phyloP scores from a whole-genome alignment of 495 filamentous ascomycete genomes.

The Clohesyomyces aquaticus region DNA sequence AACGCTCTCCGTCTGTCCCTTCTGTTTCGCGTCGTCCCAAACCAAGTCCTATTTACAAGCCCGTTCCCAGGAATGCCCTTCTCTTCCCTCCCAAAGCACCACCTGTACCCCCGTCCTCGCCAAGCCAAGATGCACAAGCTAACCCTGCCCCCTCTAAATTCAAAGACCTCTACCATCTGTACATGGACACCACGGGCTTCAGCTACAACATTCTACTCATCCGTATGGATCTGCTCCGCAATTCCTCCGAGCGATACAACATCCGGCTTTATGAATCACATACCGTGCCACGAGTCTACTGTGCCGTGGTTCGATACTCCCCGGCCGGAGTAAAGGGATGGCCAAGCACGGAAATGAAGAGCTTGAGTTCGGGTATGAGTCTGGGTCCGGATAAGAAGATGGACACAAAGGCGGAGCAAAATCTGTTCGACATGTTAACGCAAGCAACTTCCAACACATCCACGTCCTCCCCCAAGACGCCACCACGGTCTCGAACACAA shows the following conservation, averaged over 20 bases:
- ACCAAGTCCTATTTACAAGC: not conserved
- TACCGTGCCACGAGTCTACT: slow-evolving; percentile 53
- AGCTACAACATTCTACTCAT: slow-evolving; percentile 54
- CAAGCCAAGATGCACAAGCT: not conserved
- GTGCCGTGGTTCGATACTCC: slow-evolving; percentile 38
- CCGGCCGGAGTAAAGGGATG: slow-evolving; percentile 9
- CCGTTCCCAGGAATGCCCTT: slow-evolving; percentile 3
- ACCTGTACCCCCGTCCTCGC: not conserved
- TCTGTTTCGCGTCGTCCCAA: too few species aligned
- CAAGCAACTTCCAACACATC: too few species aligned
- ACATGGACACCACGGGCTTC: slow-evolving; percentile 54
- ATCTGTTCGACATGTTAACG: too few species aligned
- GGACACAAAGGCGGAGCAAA: slow-evolving; percentile 25
- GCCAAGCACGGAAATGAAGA: not conserved
- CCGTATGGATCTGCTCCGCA: slow-evolving; percentile 48
- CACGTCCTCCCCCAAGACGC: too few species aligned
- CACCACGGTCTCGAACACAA: too few species aligned
- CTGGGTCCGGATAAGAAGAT: slow-evolving; percentile 7
- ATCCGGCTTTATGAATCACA: slow-evolving; percentile 57
- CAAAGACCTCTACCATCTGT: slow-evolving; percentile 54
- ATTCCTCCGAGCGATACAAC: slow-evolving; percentile 48
- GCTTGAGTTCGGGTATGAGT: not conserved
- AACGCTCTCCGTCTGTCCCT: too few species aligned
- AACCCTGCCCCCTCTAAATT: not conserved
- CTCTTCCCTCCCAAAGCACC: not conserved